Base-by-base conservation (phyloP, 2,329 filamentous ascomycete species). In the Talaromyces sp. region DNA sequence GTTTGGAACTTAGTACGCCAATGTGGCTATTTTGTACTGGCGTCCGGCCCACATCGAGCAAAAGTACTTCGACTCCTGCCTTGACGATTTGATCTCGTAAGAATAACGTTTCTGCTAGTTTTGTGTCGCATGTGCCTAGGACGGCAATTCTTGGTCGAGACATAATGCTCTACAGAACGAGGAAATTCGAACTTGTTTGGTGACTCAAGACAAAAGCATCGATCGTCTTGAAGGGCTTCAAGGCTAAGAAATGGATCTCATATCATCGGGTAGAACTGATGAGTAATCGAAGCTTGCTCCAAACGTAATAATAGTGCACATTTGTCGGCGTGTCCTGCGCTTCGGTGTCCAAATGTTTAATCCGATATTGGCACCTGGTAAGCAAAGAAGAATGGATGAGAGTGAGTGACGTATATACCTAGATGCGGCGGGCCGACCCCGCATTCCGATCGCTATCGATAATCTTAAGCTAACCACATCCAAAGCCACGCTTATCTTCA, bases 101-200 rank as follows among this genome's bases (percentile, higher is more conserved):
- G 71, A 83, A 88, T 2, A 85, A 74, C 0, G 88, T 78, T 71
- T 90, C 87, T 5, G 83, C 74, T 11, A 87, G 78, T 72, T 90
- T 90, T 36, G 87, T 89, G 71, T 90, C 88, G 71, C 85, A 87
- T 15, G 87, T 90, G 22, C 88, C 88, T 25, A 90, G 74, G 15
- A 89, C 75, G 60, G 84, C 77, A 61, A 89, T 81, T 45, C 58
- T 25, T 43, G 63, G 65, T 4, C 22, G 7, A 27, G 61, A 27
- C 56, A 59, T 59, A 38, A 38, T 56, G 29, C 4, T 36, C 11
- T 56, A 25, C 53, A 17, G 29, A 6, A 56, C 31, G 53, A 22
- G 2, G 5, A 53, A 1, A 47, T 53, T 17, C 5, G n/a, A 19
- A 15, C 34, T 15, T 31, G 1, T 19, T 29, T 59, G 36, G 17